Evolutionary conservation across 768 basidiomycete genomes (phyloP), one percentile per base, ranked within the genome.

Genomic region (Hebeloma cylindrosporum): DNA sequence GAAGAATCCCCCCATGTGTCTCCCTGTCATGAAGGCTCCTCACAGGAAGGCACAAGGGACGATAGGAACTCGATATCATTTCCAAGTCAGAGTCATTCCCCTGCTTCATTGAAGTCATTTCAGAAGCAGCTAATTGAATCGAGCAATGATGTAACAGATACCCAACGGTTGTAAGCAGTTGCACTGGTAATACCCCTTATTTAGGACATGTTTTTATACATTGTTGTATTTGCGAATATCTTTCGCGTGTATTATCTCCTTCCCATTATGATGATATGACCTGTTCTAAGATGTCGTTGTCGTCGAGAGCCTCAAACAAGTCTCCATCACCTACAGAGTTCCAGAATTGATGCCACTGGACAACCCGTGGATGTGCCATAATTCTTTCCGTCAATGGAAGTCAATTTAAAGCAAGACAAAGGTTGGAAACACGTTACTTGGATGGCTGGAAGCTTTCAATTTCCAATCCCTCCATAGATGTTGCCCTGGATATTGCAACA

Each of bases 401-500:
- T 25, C n/a, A 23, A 11, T 8, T 13, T 10, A 9, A 13, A 27
- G 33, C 5, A 7, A 23, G n/a, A 10, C 20, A 17, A 3, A 13
- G 10, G n/a, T 10, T 38, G 5, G 10, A 14, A 38, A 4, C 32
- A 35, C 22, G 11, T 56, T 57, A 82, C 82, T 73, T 85, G 26
- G 64, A 61, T 1, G 78, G 69, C 50, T 82, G 66, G 52, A 89
- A 88, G 51, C 78, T 78, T 28, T 72, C 60, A 1, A 88, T 75
- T 55, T 89, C 73, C 6, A 89, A 66, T 0, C 74, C 72, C 2
- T 75, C 74, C 71, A 85, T 74, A 3, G 68, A 77, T 1, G 75
- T 86, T 9, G 84, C 85, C 40, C 86, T 75, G 14, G 85, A 88
- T 22, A 86, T 68, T 1, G 82, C 82, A 20, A 86, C 83, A 58